Evolutionary conservation across 805 yeast species (phyloP), one percentile per base, ranked within the genome.

Genomic region (Lipomyces sp.): DNA sequence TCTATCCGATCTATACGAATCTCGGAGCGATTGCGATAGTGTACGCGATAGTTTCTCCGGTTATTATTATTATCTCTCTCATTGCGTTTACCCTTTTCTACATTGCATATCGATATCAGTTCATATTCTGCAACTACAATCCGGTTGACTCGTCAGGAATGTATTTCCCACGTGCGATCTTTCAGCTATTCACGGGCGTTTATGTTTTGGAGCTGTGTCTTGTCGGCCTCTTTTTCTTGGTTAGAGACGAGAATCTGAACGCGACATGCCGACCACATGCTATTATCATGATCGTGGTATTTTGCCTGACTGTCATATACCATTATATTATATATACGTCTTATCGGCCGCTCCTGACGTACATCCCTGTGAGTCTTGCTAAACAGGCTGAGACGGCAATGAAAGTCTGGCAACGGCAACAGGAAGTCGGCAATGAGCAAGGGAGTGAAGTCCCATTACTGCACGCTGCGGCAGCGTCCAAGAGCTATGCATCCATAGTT

Each of bases 171-270:
- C 72, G 73, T 2, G 95, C 95, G 0, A 67, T 89, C 18, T 74
- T 84, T 50, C 95, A 87, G 50, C 66, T 89, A 39, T 87, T 84
- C 61, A 74, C 85, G 0, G 97, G 97, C 0, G 69, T 89, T 1
- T 89, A 89, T 65, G 86, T 89, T 61, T 72, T 86, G 62, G 95
- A 89, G 62, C 71, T 83, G 33, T 84, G 90, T 55, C 67, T 89
- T 60, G 75, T 86, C 37, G 97, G 96, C 0, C 69, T 87, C 8
- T 82, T 86, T 59, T 77, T 86, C 37, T 66, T 85, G 14, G 82
- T 83, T 55, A 71, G 73, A 47, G 75, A 82, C 60, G 69, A 70
- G n/a, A 46, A 68, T 4, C 80, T 73, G 32, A 63, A 61, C 45
- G 75, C 68, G 51, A 72, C 66, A 38, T 76, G 73, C 69, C 73